Base-by-base conservation (phyloP, 306 rosid species). In the Vigna angularis region DNA sequence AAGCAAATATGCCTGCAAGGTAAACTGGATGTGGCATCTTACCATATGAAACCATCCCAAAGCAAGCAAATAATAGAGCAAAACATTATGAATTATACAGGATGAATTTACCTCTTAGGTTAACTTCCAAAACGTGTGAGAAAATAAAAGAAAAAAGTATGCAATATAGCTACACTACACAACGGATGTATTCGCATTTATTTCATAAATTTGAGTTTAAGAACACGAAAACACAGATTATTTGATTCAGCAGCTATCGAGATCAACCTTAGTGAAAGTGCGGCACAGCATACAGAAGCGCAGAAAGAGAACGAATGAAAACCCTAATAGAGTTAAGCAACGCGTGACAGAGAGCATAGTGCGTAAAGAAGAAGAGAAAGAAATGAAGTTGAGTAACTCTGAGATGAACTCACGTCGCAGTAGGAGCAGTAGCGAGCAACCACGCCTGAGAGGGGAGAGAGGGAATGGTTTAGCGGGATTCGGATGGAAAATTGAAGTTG, bases 351-450 rank as follows among this genome's bases (percentile, higher is more conserved):
- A 10, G 5, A 45, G 16, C 15, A 45, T 38, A 70, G 52, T 24
- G 36, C 17, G 18, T n/a, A 42, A 71, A 55, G 4, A 52, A 55
- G 36, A 51, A 58, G 70, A 38, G 16, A 50, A 50, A 7, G 9
- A 24, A 36, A 52, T 13, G 62, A 58, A 16, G 13, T 9, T 3
- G 3, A 8, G 36, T 18, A n/a, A 70, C 47, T 16, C 4, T 12
- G 13, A 14, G 26, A 24, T 22, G 48, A 15, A 72, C 79, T 64
- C 79, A 73, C 83, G 26, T 64, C 12, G n/a, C 28, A 18, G 77
- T 3, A 59, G 24, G 9, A 50, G 57, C 22, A 52, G 57, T 30
- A 28, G 14, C 32, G 5, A 69, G 57, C 73, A 69, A 16, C 36
- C 24, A 9, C 59, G 49, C 69, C 26, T n/a, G 67, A 12, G 76